phyloP scores from a whole-genome alignment of 768 basidiomycete genomes.

The Cystobasidium ongulense region DNA sequence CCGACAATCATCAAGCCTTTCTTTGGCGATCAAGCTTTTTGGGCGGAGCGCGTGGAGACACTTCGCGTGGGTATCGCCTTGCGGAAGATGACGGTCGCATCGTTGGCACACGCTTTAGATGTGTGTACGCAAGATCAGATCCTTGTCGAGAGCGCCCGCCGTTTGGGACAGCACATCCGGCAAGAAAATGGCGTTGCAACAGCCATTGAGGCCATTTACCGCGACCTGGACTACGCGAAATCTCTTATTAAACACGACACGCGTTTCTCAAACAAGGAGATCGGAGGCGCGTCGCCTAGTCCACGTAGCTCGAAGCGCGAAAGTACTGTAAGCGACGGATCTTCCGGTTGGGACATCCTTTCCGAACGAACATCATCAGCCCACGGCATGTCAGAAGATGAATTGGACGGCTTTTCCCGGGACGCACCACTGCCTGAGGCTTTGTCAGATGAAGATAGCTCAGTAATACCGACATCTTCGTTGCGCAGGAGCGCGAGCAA shows the following conservation, averaged over 20 bases:
- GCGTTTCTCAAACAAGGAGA: background rate
- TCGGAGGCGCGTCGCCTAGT: background rate
- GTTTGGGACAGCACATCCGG: constrained; percentile 79
- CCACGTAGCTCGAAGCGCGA: background rate
- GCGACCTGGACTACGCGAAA: constrained; percentile 89
- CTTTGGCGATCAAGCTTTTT: constrained; percentile 97
- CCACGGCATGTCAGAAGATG: background rate
- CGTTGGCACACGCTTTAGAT: constrained; percentile 66
- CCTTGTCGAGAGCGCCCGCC: constrained; percentile 75
- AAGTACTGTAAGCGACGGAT: background rate
- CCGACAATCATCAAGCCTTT: constrained; percentile 95
- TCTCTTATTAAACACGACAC: constrained; percentile 62
- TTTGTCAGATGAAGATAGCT: background rate
- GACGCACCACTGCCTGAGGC: background rate
- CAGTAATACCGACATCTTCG: background rate
- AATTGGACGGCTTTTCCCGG: background rate
- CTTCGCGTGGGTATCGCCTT: constrained; percentile 83
- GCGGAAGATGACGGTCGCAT: constrained; percentile 72
- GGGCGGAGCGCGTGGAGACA: constrained; percentile 96
- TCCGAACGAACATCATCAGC: constrained; percentile 25
- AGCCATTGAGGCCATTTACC: constrained; percentile 90
- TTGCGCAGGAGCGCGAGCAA: background rate
- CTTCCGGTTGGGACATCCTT: constrained; percentile 17
- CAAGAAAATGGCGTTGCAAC: constrained; percentile 89
- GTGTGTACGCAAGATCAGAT: constrained; percentile 77